Conservation (phyloP, 805 yeast genomes). For the Saccharomycopsis capsularis region DNA sequence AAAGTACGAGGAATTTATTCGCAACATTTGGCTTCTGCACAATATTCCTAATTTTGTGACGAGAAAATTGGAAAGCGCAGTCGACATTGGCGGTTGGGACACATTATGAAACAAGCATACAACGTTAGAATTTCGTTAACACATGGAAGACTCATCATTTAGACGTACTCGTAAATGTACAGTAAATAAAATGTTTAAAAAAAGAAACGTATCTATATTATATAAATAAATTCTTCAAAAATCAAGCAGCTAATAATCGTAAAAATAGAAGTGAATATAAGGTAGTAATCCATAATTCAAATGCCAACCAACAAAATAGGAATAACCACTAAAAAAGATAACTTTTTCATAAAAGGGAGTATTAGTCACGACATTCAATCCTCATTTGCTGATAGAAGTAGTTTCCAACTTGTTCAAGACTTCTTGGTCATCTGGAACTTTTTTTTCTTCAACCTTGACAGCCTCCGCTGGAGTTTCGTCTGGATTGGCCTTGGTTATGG, state of each 20-base stretch:
- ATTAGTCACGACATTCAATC: no score
- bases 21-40: constrained; percentile 71
- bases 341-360: no score
- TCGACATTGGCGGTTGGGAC: constrained; percentile 96
- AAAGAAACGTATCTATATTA: no score
- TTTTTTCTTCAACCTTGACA: constrained; percentile 18
- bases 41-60: constrained; percentile 72
- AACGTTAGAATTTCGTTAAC: no score
- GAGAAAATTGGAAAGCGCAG: constrained; percentile 66
- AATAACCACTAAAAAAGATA: neutral
- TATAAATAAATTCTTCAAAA: no score
- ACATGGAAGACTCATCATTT: no score
- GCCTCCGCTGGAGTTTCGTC: constrained; percentile 27
- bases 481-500: constrained; percentile 27
- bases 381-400: constrained; percentile 17
- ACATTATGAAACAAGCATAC: no score
- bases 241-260: no score
- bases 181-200: no score
- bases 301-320: no score
- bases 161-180: no score
- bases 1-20: constrained; percentile 59
- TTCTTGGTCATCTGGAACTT: constrained; percentile 20
- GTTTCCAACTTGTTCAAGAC: constrained; percentile 27
- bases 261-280: no score
- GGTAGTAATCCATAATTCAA: constrained; percentile 18